A percentile compares a stretch with the other conserved stretches of the same genome.
phyloP scores from a whole-genome alignment of 2,329 filamentous ascomycete species.

The Curvularia eragrostidis region DNA sequence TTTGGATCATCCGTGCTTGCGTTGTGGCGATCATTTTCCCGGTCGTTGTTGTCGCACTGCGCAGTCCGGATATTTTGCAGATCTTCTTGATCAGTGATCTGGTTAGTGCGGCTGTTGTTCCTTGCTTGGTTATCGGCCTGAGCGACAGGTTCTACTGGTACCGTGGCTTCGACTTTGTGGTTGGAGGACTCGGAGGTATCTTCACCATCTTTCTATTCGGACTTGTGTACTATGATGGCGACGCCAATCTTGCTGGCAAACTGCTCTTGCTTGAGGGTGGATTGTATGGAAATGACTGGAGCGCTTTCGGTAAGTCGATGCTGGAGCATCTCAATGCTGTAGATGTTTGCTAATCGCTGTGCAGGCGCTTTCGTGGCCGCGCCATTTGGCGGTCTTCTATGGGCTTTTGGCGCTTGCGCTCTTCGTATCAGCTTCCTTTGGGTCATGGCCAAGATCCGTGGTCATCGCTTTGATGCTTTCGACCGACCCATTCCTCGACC shows the following conservation, averaged over 20 bases:
- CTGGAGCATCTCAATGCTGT: not conserved
- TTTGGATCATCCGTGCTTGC: conserved; percentile 73
- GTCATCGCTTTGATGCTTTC: conserved; percentile 70
- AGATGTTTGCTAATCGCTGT: conserved; percentile 12
- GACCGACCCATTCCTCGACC: conserved; percentile 55
- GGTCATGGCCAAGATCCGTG: conserved; percentile 62
- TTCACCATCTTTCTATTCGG: conserved; percentile 83
- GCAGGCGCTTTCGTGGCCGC: conserved; percentile 76
- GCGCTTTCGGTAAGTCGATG: conserved; percentile 67
- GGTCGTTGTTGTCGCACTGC: conserved; percentile 74
- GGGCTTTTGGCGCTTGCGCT: conserved; percentile 68
- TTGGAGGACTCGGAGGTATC: conserved; percentile 78
- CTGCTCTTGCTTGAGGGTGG: conserved; percentile 76
- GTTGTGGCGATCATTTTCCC: conserved; percentile 79
- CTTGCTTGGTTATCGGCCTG: conserved; percentile 76
- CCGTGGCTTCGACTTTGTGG: conserved; percentile 80
- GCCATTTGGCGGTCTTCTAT: conserved; percentile 75
- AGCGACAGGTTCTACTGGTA: conserved; percentile 71
- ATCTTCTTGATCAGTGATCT: conserved; percentile 85
- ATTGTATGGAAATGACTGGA: conserved; percentile 80
- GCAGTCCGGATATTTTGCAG: conserved; percentile 75
- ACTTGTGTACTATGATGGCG: conserved; percentile 76
- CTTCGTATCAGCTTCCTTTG: conserved; percentile 67
- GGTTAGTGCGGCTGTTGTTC: conserved; percentile 77
- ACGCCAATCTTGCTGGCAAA: conserved; percentile 66